Conservation (phyloP, 805 yeast genomes). For the Ogataea kodamae region DNA sequence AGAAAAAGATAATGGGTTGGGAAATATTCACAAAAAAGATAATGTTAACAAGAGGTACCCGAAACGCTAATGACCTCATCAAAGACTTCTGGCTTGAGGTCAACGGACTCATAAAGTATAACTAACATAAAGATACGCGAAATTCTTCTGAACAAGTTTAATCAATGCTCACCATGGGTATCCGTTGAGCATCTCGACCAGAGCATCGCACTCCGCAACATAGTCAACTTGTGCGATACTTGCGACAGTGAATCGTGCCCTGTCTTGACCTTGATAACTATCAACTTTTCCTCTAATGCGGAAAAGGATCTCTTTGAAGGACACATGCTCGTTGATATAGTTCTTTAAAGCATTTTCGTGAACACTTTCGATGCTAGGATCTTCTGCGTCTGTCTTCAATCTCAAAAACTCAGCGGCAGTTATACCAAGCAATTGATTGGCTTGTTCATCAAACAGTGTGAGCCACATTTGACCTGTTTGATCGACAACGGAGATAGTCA, state of each 20-base stretch:
- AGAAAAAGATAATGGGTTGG: constrained; percentile 29
- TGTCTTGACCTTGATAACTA: constrained; percentile 70
- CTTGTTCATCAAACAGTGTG: constrained; percentile 84
- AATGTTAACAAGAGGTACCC: constrained; percentile 60
- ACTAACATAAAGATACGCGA: constrained; percentile 7
- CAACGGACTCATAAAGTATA: constrained; percentile 51
- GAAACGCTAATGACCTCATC: constrained; percentile 53
- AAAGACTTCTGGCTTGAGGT: constrained; percentile 62
- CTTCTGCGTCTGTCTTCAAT: constrained; percentile 39
- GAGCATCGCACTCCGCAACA: constrained; percentile 55
- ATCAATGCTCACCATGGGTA: constrained; percentile 23
- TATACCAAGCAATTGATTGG: constrained; percentile 55
- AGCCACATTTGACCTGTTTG: constrained; percentile 81
- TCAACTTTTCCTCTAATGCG: constrained; percentile 82
- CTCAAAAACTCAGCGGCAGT: constrained; percentile 60
- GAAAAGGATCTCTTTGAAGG: constrained; percentile 69
- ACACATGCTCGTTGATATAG: constrained; percentile 32
- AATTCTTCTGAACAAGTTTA: constrained; percentile 2
- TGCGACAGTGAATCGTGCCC: constrained; percentile 71
- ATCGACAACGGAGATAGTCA: constrained; percentile 77
- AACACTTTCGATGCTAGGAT: constrained; percentile 41
- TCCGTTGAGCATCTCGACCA: constrained; percentile 45
- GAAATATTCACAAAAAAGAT: constrained; percentile 52
- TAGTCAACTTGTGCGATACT: constrained; percentile 52
- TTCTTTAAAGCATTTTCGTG: constrained; percentile 35